Percentiles rank a stretch among this genome's conserved stretches.
Evolutionary conservation across 2,329 filamentous ascomycete genomes (phyloP).

Genomic region (Fusarium succisae): DNA sequence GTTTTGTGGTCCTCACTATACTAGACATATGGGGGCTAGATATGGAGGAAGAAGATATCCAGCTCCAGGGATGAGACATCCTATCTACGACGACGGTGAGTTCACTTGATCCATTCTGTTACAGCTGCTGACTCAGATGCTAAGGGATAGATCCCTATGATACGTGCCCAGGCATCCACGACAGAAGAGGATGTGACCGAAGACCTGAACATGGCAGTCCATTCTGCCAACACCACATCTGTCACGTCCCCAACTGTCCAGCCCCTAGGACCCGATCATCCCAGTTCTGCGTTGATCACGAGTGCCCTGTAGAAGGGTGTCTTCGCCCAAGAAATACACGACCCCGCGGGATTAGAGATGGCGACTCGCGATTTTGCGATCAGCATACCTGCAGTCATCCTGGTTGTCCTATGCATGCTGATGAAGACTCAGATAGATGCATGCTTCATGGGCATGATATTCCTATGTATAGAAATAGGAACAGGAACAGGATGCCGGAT

Average conservation of each 20-base stretch:
- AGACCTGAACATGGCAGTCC: constrained; percentile 5
- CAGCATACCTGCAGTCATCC: constrained; percentile 31
- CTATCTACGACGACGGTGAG: constrained; percentile 40
- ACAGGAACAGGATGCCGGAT: neutral
- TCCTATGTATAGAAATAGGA: neutral
- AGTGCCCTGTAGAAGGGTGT: constrained; percentile 27
- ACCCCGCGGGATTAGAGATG: neutral
- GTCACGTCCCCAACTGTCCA: constrained; percentile 35
- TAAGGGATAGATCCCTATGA: constrained; percentile 18
- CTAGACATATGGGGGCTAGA: constrained; percentile 6
- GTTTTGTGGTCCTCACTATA: constrained; percentile 38
- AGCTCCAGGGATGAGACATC: constrained; percentile 20
- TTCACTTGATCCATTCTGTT: neutral
- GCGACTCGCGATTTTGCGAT: constrained; percentile 26
- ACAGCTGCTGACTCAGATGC: neutral
- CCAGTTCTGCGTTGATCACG: constrained; percentile 33
- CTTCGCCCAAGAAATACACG: constrained; percentile 9
- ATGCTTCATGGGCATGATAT: constrained; percentile 17
- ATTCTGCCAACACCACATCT: constrained; percentile 38
- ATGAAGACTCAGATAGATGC: constrained; percentile 23
- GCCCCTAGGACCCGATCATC: constrained; percentile 18
- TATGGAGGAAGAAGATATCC: constrained; percentile 13
- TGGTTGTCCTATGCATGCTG: constrained; percentile 27
- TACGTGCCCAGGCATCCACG: constrained; percentile 10
- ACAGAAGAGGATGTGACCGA: constrained; percentile 18